phyloP scores from a whole-genome alignment of 2,329 filamentous ascomycete genomes.

The Eutypella sp. region DNA sequence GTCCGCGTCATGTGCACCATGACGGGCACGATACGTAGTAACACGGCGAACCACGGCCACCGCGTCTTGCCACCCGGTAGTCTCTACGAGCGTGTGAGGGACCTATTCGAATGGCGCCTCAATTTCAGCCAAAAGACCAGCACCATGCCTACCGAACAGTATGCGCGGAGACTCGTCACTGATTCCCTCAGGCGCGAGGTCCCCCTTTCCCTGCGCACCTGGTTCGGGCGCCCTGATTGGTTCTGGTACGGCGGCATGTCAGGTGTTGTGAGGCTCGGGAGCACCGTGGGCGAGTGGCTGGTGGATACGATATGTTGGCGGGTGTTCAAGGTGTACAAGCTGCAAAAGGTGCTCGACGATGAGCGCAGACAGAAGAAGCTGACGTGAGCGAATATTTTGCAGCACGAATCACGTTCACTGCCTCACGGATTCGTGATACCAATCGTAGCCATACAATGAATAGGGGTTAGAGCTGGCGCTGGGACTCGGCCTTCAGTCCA shows the following conservation, averaged over 20 bases:
- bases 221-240: conserved; percentile 32
- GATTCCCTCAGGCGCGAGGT: conserved; percentile 30
- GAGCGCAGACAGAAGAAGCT: neutral
- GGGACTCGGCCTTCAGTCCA: no score
- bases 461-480: neutral
- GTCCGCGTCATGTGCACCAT: conserved; percentile 50
- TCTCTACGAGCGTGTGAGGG: conserved; percentile 38
- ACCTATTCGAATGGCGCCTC: conserved; percentile 37
- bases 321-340: neutral
- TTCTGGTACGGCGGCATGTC: conserved; percentile 30
- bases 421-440: neutral
- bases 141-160: conserved; percentile 35
- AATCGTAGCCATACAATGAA: neutral
- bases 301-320: conserved; percentile 13
- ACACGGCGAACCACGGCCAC: conserved; percentile 35
- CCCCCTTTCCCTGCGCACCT: conserved; percentile 20
- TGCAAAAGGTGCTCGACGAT: neutral
- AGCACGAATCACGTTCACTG: neutral
- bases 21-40: conserved; percentile 43
- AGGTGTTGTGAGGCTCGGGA: conserved; percentile 14
- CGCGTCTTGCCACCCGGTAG: conserved; percentile 36
- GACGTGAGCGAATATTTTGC: neutral
- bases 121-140: conserved; percentile 39
- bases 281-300: conserved; percentile 27
- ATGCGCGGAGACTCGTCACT: conserved; percentile 34